Base-by-base conservation (phyloP, 345 rosid genomes). In the Euphorbia tirucalli region DNA sequence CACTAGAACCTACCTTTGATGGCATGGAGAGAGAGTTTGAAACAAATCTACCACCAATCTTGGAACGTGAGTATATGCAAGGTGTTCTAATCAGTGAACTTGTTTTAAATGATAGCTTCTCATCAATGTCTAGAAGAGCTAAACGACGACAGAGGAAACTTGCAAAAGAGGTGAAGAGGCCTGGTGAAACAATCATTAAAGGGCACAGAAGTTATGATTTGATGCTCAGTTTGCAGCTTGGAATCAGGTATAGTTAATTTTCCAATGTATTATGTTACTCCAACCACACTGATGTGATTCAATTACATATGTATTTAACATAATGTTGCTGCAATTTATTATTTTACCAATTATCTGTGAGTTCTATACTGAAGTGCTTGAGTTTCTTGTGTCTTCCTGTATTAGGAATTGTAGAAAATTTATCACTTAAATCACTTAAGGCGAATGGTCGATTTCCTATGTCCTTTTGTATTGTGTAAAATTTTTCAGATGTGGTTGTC, bases 181-280 rank as follows among this genome's bases (percentile, higher is more conserved):
- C 97, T 14, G 99, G 99, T 21, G 97, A 95, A 88, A 78, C 89
- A 71, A 93, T 95, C 81, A 88, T 92, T 62, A 90, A 95, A 87
- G 99, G 99, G 72, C 99, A 95, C 62, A 75, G 97, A 71, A 90
- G 99, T 87, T 95, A 95, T 71, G 97, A 95, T 86, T 80, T 95
- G 83, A 95, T 95, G 97, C 90, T 95, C 24, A 90, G 82, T 83
- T 80, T 95, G 85, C 97, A 90, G 88, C 93, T 95, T 75, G 99
- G 99, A 58, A 95, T 95, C 79, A 89, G 97, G 97, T 94, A 81
- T 11, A 49, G 24, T 28, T 18, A 13, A 30, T 21, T 65, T 61
- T 62, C 15, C 30, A 16, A 25, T 50, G 24, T 57, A 32, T 24
- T 32, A 63, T 63, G 41, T 49, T 28, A 31, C n/a, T 55, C 21